Evolutionary conservation across 2,329 filamentous ascomycete species (phyloP).

Genomic region (Xylariaceae sp.): DNA sequence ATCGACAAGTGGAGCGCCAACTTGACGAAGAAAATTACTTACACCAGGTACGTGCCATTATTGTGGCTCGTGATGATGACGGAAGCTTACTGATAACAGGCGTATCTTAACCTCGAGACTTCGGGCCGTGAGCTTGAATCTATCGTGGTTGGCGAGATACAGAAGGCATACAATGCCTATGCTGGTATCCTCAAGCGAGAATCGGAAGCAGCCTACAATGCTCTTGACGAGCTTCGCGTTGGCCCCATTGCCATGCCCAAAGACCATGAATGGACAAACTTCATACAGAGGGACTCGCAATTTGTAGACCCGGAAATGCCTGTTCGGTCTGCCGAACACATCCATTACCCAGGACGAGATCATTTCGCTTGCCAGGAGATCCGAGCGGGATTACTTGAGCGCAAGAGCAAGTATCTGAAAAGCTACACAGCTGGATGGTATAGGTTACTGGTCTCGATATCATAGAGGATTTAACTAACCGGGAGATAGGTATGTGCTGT

Average conservation of each 20-base stretch:
- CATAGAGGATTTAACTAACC: constrained; percentile 15
- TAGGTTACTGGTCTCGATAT: constrained; percentile 28
- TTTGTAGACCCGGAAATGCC: constrained; percentile 83
- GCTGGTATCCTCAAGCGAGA: constrained; percentile 89
- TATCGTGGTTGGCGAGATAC: constrained; percentile 94
- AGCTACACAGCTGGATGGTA: constrained; percentile 95
- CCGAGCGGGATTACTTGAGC: constrained; percentile 83
- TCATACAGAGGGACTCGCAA: constrained; percentile 75
- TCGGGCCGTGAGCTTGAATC: constrained; percentile 93
- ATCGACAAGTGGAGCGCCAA: constrained; percentile 86
- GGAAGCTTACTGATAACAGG: constrained; percentile 45
- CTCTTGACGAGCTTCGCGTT: constrained; percentile 74
- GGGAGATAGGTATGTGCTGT: constrained; percentile 76
- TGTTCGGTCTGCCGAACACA: constrained; percentile 72
- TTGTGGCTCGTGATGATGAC: constrained; percentile 2
- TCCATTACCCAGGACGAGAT: constrained; percentile 87
- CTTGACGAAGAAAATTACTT: constrained; percentile 97
- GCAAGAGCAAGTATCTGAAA: constrained; percentile 98
- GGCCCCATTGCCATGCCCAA: constrained; percentile 92
- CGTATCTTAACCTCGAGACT: constrained; percentile 88
- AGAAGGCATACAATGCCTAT: constrained; percentile 95
- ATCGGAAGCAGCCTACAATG: constrained; percentile 72
- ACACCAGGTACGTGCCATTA: constrained; percentile 63
- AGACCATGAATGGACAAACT: constrained; percentile 84
- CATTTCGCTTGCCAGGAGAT: constrained; percentile 81